phyloP scores from a whole-genome alignment of 1,139 yeast genomes.

The Taiozyma sp. region DNA sequence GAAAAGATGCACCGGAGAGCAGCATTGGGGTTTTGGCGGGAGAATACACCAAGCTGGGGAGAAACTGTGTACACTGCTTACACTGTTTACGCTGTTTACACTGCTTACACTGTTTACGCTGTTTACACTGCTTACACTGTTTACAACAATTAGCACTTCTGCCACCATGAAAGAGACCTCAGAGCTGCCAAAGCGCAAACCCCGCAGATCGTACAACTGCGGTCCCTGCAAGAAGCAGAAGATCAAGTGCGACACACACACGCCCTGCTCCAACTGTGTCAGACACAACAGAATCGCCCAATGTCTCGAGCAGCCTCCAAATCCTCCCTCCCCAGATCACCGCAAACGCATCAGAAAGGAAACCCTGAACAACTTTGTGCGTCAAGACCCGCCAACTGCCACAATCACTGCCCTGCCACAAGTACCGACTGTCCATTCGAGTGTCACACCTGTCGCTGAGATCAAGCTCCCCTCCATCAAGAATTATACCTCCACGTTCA shows the following conservation, averaged over 20 bases:
- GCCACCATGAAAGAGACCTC: background rate
- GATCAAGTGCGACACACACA: constrained; percentile 45
- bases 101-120: background rate
- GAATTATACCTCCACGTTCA: constrained; percentile 14
- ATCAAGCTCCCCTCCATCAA: constrained; percentile 15
- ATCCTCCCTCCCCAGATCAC: constrained; percentile 19
- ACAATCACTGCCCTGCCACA: background rate
- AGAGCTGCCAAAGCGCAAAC: constrained; percentile 1
- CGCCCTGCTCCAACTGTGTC: constrained; percentile 45
- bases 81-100: too few species aligned
- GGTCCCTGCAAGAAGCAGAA: constrained; percentile 51
- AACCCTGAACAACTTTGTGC: constrained; percentile 7
- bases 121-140: too few species aligned
- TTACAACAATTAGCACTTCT: too few species aligned
- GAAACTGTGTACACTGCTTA: too few species aligned
- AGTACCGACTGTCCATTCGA: background rate
- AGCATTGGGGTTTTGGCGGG: too few species aligned
- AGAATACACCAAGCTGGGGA: too few species aligned
- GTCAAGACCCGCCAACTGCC: background rate
- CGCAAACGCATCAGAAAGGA: constrained; percentile 12
- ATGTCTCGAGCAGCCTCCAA: constrained; percentile 20
- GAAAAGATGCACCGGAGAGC: too few species aligned
- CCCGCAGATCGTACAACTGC: constrained; percentile 48
- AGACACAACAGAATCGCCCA: constrained; percentile 34
- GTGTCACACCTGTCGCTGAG: background rate